phyloP scores from a whole-genome alignment of 2,329 filamentous ascomycete genomes.

The Cordyceps cicadae region DNA sequence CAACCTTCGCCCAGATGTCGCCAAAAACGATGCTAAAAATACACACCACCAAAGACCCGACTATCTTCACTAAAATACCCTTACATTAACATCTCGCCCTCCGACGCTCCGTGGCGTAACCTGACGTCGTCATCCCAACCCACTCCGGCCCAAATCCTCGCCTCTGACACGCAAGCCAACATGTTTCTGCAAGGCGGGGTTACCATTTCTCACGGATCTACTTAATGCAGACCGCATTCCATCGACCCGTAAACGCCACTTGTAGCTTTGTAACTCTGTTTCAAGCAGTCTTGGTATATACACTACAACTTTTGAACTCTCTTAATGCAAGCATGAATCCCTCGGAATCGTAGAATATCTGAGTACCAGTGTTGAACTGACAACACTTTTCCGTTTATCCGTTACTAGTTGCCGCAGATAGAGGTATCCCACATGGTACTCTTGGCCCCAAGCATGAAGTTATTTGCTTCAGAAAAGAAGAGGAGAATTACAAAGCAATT shows the following conservation, averaged over 20 bases:
- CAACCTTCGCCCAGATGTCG: background rate
- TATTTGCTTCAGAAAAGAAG: too few species aligned
- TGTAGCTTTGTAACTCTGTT: too few species aligned
- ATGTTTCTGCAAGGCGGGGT: background rate
- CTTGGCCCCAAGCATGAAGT: too few species aligned
- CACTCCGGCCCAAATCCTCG: background rate
- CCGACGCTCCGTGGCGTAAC: background rate
- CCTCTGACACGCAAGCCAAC: conserved; percentile 10
- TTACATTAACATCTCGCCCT: background rate
- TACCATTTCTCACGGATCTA: background rate
- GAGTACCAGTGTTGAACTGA: too few species aligned
- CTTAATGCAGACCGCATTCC: background rate
- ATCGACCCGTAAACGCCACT: background rate
- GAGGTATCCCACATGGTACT: too few species aligned
- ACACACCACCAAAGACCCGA: background rate
- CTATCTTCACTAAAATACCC: background rate
- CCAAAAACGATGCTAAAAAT: conserved; percentile 7
- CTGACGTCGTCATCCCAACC: conserved; percentile 6
- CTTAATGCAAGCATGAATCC: too few species aligned
- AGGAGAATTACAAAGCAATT: too few species aligned
- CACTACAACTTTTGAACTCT: too few species aligned
- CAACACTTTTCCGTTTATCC: too few species aligned
- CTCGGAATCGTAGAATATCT: too few species aligned
- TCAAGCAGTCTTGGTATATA: too few species aligned
- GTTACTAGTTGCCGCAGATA: too few species aligned